Conservation (phyloP, 2,329 filamentous ascomycete species). For the Aspergillus caelatus region DNA sequence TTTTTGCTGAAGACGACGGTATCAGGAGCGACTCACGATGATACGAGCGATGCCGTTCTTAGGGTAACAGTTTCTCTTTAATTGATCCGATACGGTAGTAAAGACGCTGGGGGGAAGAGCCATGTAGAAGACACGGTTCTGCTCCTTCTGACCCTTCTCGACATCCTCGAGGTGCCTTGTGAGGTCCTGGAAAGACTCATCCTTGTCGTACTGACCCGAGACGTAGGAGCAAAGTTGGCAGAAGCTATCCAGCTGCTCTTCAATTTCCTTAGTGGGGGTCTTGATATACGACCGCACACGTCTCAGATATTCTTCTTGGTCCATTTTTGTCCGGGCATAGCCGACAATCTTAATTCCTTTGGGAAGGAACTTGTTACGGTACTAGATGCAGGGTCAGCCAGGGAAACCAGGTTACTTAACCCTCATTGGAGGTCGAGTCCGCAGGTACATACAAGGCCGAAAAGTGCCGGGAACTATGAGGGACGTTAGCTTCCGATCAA, state of each 20-base stretch:
- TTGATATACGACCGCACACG: conserved; percentile 98
- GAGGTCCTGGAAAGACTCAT: conserved; percentile 87
- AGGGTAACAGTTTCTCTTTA: conserved; percentile 97
- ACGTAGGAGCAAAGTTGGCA: conserved; percentile 86
- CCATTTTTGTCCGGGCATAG: conserved; percentile 99
- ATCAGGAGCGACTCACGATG: conserved; percentile 66
- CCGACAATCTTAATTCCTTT: conserved; percentile 96
- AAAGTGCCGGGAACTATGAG: conserved; percentile 86
- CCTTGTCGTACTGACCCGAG: conserved; percentile 96
- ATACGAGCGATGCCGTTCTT: conserved; percentile 87
- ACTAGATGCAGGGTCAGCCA: conserved; percentile 57
- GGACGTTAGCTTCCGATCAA: conserved; percentile 23
- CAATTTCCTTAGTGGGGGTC: conserved; percentile 94
- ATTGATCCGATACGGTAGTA: conserved; percentile 93
- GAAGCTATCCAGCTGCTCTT: conserved; percentile 93
- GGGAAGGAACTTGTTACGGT: conserved; percentile 96
- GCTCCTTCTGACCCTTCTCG: conserved; percentile 79
- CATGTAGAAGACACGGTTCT: conserved; percentile 98
- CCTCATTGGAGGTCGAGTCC: not conserved
- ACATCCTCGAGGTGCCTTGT: conserved; percentile 83
- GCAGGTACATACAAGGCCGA: conserved; percentile 78
- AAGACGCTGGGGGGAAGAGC: conserved; percentile 96
- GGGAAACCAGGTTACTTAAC: not conserved
- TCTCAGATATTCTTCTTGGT: conserved; percentile 91
- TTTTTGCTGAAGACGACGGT: not conserved